Evolutionary conservation across 2,329 filamentous ascomycete species (phyloP).

Genomic region (Penicillium sp.): DNA sequence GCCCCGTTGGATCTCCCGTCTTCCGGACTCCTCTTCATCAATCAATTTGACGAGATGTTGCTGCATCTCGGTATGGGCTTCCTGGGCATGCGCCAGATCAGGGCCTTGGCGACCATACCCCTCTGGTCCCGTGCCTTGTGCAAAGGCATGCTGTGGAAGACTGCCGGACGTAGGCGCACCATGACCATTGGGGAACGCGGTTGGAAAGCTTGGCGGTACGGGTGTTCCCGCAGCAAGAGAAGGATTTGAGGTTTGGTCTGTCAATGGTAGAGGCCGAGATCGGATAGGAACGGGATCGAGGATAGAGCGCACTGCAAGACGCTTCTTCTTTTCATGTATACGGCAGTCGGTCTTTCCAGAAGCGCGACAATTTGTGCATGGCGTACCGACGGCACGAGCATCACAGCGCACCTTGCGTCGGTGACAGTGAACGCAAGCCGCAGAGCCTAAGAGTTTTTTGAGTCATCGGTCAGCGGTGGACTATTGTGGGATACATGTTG

Average conservation of each 20-base stretch:
- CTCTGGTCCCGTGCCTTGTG: slow-evolving; percentile 22
- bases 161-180: slow-evolving; percentile 18
- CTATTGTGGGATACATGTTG: neutral
- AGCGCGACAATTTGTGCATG: slow-evolving; percentile 52
- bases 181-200: slow-evolving; percentile 26
- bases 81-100: slow-evolving; percentile 39
- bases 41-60: slow-evolving; percentile 55
- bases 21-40: slow-evolving; percentile 49
- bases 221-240: slow-evolving; percentile 20
- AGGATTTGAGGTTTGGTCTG: slow-evolving; percentile 26
- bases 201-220: slow-evolving; percentile 29
- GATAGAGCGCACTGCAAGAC: slow-evolving; percentile 43
- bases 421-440: slow-evolving; percentile 53
- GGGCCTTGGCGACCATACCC: slow-evolving; percentile 27
- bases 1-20: slow-evolving; percentile 50
- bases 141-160: slow-evolving; percentile 20
- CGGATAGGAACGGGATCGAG: slow-evolving; percentile 52
- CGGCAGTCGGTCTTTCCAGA: slow-evolving; percentile 47
- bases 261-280: slow-evolving; percentile 37
- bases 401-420: slow-evolving; percentile 56
- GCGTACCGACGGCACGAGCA: slow-evolving; percentile 49
- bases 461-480: slow-evolving; percentile 15
- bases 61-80: slow-evolving; percentile 45
- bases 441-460: slow-evolving; percentile 34
- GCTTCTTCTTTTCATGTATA: slow-evolving; percentile 56